Evolutionary conservation across 305 asterid genomes (phyloP).

Genomic region (Euphrasia arctica): DNA sequence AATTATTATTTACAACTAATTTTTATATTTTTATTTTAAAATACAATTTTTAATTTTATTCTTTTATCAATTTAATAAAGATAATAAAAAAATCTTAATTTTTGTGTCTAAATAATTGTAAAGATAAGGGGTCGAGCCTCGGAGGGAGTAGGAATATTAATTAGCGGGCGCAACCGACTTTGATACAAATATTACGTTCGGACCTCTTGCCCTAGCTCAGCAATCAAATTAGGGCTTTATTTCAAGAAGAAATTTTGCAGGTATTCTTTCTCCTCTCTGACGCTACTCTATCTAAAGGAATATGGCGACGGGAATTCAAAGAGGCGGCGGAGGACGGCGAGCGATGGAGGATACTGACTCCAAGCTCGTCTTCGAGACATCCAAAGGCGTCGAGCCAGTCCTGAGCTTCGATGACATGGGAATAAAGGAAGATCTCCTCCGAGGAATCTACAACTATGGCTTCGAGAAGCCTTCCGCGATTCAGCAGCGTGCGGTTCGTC

Average conservation of each 20-base stretch:
- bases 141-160: too few relatives aligned
- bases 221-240: conserved; percentile 30
- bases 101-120: too few relatives aligned
- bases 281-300: conserved; percentile 3
- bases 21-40: too few relatives aligned
- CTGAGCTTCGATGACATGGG: conserved; percentile 77
- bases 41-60: too few relatives aligned
- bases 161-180: neutral
- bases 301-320: conserved; percentile 46
- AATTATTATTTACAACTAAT: too few relatives aligned
- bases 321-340: conserved; percentile 41
- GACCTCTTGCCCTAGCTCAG: neutral
- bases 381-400: conserved; percentile 74
- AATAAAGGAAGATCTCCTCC: conserved; percentile 58
- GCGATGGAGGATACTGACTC: conserved; percentile 46
- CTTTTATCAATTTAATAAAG: too few relatives aligned
- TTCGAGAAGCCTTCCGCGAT: conserved; percentile 87
- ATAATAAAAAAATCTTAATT: too few relatives aligned
- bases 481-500: conserved; percentile 76
- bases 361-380: conserved; percentile 57
- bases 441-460: conserved; percentile 74
- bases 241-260: neutral
- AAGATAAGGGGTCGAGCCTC: too few relatives aligned
- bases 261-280: conserved; percentile 4
- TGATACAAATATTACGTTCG: neutral